These are phyloP conservation scores for Aspergillus transmontanensis DNA, from an alignment of 2,329 filamentous ascomycete species.

Conservation along the genomic window DNA sequence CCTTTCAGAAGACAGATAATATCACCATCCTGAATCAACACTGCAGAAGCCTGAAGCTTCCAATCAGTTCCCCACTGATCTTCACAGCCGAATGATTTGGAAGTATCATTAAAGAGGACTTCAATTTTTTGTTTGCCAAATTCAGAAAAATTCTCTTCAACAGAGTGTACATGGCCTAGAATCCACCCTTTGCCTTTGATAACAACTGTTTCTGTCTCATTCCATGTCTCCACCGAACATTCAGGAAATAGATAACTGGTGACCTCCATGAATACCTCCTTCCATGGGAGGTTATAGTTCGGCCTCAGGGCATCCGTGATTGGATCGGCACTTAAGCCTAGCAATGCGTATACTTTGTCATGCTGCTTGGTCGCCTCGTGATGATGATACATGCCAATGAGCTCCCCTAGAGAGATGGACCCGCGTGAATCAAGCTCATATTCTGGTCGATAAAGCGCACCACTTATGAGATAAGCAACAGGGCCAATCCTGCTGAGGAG, in stretches of 20 bases:
- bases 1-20: neutral
- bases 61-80: neutral
- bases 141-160: neutral
- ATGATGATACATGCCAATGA: neutral
- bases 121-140: neutral
- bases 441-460: neutral
- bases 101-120: neutral
- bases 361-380: neutral
- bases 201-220: neutral
- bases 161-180: neutral
- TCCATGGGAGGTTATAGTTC: neutral
- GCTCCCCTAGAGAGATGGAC: neutral
- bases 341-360: neutral
- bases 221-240: neutral
- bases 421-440: neutral
- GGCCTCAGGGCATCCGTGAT: neutral
- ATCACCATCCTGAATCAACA: neutral
- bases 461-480: neutral
- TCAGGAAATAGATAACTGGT: neutral
- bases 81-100: rapidly evolving
- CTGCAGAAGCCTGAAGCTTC: neutral
- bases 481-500: neutral
- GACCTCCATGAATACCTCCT: neutral
- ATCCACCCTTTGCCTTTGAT: neutral
- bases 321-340: neutral